These are phyloP conservation scores for Adansonia grandidieri DNA, from an alignment of 441 rosid genomes.

Conservation along the genomic window DNA sequence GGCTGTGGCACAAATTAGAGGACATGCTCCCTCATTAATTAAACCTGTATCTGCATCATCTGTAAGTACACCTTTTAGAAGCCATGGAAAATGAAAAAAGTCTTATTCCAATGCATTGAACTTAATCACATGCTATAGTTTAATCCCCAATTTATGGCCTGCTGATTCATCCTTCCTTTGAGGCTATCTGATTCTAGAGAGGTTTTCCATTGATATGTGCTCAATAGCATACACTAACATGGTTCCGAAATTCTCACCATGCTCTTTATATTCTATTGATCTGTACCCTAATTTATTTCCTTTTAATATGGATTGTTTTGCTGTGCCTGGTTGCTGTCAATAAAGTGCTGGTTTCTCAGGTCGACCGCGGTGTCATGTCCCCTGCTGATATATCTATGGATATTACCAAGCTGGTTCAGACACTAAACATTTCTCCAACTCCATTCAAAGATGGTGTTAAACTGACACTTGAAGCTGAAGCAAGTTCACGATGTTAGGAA, in stretches of 20 bases:
- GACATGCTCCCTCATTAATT: conserved; percentile 59
- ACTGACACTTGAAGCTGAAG: conserved; percentile 58
- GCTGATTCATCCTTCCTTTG: neutral
- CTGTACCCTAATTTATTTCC: no score
- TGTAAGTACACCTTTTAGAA: conserved; percentile 39
- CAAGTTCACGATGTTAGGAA: conserved; percentile 20
- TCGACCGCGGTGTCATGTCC: conserved; percentile 72
- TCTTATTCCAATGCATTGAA: neutral
- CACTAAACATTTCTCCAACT: conserved; percentile 56
- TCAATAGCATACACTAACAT: neutral
- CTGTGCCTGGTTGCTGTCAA: neutral
- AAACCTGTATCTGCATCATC: conserved; percentile 72
- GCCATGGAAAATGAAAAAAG: neutral
- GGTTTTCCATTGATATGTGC: neutral
- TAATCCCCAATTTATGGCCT: neutral
- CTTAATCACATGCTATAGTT: neutral
- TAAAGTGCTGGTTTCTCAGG: conserved; percentile 40
- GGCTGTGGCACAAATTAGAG: conserved; percentile 66
- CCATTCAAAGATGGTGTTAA: conserved; percentile 68
- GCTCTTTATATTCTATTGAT: neutral
- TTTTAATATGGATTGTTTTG: neutral
- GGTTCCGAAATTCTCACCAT: neutral
- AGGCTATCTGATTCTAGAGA: neutral
- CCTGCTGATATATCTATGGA: conserved; percentile 95
- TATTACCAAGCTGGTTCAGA: conserved; percentile 61